Evolutionary conservation across 306 rosid genomes (phyloP), one percentile per base, ranked within the genome.

Genomic region (Gastrolobium bilobum): DNA sequence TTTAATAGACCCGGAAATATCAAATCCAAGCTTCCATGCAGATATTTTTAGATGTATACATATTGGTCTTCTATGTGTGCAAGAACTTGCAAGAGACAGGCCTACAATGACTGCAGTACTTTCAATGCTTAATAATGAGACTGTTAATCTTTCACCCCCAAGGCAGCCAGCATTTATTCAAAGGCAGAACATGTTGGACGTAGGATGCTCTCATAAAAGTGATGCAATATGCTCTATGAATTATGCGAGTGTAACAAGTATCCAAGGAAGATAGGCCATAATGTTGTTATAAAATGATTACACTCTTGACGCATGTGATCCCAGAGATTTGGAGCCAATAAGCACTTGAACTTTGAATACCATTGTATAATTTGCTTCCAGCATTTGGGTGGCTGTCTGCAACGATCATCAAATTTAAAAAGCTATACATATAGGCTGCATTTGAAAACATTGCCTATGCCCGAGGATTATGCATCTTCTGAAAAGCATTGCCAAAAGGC

Each of bases 91-190:
- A 58, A 47, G 43, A 38, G 33, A 79, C 7, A 59, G 71, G 43
- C 82, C 82, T 5, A 15, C 7, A 20, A 10, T 78, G 77, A 5
- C 82, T 4, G 37, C 43, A 15, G 47, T 58, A 43, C 29, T 78
- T 68, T 58, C 82, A 31, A 68, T 68, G 77, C 82, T 78, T 9
- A 57, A 58, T 4, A 79, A 77, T 29, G 77, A 79, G 53, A 69
- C 48, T 11, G 13, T 59, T 0, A 60, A 59, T 69, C 44, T 79
- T 35, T 63, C 82, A 48, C 39, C 5, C 7, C 71, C 77, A 4
- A 10, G 4, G 8, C 43, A 69, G 2, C 74, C 79, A 0, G 79
- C 82, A 50, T 82, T 70, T 30, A 5, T 60, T 1, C 10, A 5
- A 8, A 31, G 40, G 10, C 71, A 26, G 1, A 34, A 2, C 0